Evolutionary conservation across 2,329 filamentous ascomycete genomes (phyloP).

Genomic region (Microdochium nivale): DNA sequence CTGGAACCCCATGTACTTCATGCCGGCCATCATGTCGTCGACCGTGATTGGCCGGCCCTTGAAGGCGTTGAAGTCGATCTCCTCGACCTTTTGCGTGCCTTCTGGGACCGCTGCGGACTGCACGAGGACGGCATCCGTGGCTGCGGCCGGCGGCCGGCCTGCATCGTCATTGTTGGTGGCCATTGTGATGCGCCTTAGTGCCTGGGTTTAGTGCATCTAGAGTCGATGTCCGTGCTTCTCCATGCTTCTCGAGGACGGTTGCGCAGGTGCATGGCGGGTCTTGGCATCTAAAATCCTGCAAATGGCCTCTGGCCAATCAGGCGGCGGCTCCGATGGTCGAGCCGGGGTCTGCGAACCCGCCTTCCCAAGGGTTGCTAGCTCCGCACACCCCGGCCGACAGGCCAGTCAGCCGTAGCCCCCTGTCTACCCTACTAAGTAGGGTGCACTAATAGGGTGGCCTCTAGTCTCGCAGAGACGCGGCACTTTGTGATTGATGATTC

Average conservation of each 20-base stretch:
- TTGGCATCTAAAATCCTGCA: not conserved
- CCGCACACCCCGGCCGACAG: not conserved
- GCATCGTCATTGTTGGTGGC: slow-evolving; percentile 7
- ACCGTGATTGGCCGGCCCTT: slow-evolving; percentile 70
- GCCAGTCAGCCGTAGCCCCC: not conserved
- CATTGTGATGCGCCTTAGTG: not conserved
- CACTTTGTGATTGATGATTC: no score
- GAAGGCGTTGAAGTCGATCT: slow-evolving; percentile 85
- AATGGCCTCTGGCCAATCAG: not conserved
- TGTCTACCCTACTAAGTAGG: no score
- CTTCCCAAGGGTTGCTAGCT: not conserved
- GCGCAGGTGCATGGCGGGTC: not conserved
- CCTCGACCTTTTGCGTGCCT: slow-evolving; percentile 71
- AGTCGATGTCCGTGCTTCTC: no score
- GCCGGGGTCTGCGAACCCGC: not conserved
- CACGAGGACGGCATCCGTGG: slow-evolving; percentile 76
- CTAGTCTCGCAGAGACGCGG: no score
- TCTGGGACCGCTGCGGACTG: slow-evolving; percentile 74
- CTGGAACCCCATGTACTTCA: slow-evolving; percentile 82
- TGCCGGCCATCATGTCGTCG: slow-evolving; percentile 71
- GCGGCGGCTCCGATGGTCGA: not conserved
- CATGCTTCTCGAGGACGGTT: no score
- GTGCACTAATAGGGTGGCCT: no score
- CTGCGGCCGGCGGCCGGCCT: slow-evolving; percentile 47
- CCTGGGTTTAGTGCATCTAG: no score